A percentile compares a stretch with the other conserved stretches of the same genome.
Conservation (phyloP, 2,329 filamentous ascomycete genomes). For the Neophaeococcomyces mojaviensis region DNA sequence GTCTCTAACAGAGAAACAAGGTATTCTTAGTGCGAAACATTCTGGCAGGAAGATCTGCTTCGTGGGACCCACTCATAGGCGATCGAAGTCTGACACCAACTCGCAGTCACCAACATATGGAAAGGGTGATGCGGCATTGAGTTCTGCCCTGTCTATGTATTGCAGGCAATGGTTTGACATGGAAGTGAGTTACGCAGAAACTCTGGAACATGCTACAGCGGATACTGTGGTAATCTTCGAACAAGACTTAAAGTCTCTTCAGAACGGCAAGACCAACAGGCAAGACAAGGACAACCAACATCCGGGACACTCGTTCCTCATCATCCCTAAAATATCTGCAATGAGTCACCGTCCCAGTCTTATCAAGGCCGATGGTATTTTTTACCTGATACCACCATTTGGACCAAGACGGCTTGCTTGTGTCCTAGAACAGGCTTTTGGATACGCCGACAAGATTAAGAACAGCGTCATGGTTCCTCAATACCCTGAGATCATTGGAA, state of each 20-base stretch:
- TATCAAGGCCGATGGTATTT: not conserved
- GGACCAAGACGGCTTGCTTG: not conserved
- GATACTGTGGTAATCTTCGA: not conserved
- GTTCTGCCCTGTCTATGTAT: not conserved
- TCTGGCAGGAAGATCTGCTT: not conserved
- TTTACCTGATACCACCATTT: not conserved
- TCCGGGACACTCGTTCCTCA: not conserved
- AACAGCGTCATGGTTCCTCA: constrained; percentile 19
- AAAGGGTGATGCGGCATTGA: not conserved
- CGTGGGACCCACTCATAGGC: no score
- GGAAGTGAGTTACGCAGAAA: not conserved
- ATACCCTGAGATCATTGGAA: not conserved
- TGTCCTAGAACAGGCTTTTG: constrained; percentile 14
- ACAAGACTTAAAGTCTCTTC: not conserved
- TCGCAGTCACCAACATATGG: not conserved
- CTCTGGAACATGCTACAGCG: not conserved
- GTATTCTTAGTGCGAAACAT: not conserved
- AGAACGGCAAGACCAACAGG: not conserved
- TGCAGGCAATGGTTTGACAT: not conserved
- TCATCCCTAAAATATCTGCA: not conserved
- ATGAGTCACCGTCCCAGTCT: not conserved
- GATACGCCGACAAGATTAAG: constrained; percentile 9
- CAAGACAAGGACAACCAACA: not conserved
- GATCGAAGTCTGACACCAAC: no score
- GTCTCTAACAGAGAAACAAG: not conserved